phyloP scores from a whole-genome alignment of 1,284 basidiomycete genomes.

The Coriolopsis trogii region DNA sequence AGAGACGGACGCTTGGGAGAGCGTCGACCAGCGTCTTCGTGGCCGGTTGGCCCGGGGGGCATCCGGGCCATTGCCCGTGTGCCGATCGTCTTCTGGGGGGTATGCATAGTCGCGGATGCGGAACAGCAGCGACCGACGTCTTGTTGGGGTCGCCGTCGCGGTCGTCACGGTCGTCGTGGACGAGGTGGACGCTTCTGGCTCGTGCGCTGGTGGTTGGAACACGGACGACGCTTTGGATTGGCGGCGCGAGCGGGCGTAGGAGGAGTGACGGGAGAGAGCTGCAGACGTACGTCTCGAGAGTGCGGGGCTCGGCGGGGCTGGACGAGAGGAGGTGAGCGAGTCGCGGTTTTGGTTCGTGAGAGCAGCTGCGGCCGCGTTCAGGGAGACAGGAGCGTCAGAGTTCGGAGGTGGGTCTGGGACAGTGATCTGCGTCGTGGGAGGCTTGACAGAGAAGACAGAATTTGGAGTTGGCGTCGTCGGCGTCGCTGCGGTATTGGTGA shows the following conservation, averaged over 20 bases:
- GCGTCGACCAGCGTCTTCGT: constrained; percentile 38
- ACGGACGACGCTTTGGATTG: constrained; percentile 29
- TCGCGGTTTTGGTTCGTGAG: constrained; percentile 26
- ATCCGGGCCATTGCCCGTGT: constrained; percentile 53
- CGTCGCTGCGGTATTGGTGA: constrained; percentile 16
- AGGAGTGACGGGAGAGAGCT: constrained; percentile 40
- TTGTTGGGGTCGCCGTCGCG: constrained; percentile 21
- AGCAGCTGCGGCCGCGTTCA: constrained; percentile 20
- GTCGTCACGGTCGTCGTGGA: constrained; percentile 25
- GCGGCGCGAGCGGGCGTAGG: constrained; percentile 30
- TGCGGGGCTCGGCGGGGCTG: constrained; percentile 67
- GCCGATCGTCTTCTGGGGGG: constrained; percentile 51
- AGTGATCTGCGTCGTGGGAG: constrained; percentile 27
- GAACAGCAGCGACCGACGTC: constrained; percentile 37
- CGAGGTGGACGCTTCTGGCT: constrained; percentile 28
- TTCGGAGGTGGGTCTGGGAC: constrained; percentile 21
- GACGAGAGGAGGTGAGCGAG: constrained; percentile 57
- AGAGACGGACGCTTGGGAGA: constrained; percentile 34
- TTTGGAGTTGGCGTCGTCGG: constrained; percentile 31
- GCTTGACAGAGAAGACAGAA: constrained; percentile 21
- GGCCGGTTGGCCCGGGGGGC: constrained; percentile 54
- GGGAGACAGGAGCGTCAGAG: constrained; percentile 20
- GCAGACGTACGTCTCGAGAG: constrained; percentile 58
- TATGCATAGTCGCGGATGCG: constrained; percentile 70
- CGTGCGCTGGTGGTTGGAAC: constrained; percentile 22